Evolutionary conservation across 495 filamentous ascomycete genomes (phyloP), one percentile per base, ranked within the genome.

Genomic region (Tuber aestivum): DNA sequence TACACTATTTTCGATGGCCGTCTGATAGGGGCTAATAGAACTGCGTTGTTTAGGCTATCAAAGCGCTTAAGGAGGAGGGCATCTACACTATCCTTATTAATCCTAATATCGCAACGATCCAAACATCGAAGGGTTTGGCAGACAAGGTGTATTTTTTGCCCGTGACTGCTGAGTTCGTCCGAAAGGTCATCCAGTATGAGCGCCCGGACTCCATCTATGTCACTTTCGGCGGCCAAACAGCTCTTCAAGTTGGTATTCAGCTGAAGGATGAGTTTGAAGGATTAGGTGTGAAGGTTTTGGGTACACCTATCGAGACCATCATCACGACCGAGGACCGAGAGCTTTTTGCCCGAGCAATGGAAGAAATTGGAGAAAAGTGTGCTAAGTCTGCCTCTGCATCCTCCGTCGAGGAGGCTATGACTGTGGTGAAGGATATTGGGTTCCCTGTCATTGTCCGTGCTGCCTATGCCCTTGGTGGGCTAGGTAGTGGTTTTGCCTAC

Each of bases 101-200:
- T 85, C 95, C 95, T 70, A 99, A 99, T 84, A 99, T 99, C 80
- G 95, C 95, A 50, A 99, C 95, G 41, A 99, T 99, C 81, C 95
- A 99, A 85, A 99, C 95, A 48, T 95, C 97, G 38, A 96, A 97
- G 86, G 97, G 97, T 78, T 88, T 99, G 71, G 95, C 95, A 16
- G 95, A 99, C 81, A 95, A 97, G 85, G 93, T 99, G 74, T 99
- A 97, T 86, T 99, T 97, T 87, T 90, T 97, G 3, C 95, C 95
- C 16, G 95, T 99, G 70, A 99, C 94, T 40, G 93, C 94, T 61
- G 94, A 97, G 84, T 99, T 97, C 80, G 95, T 99, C 70, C 94
- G 93, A 78, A 95, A 97, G 85, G 95, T 99, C 74, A 97, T 99
- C 79, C 87, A 94, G 82, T 89, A 93, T 74, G 95, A 99, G 85